phyloP scores from a whole-genome alignment of 805 yeast genomes.

The Lachancea waltii region DNA sequence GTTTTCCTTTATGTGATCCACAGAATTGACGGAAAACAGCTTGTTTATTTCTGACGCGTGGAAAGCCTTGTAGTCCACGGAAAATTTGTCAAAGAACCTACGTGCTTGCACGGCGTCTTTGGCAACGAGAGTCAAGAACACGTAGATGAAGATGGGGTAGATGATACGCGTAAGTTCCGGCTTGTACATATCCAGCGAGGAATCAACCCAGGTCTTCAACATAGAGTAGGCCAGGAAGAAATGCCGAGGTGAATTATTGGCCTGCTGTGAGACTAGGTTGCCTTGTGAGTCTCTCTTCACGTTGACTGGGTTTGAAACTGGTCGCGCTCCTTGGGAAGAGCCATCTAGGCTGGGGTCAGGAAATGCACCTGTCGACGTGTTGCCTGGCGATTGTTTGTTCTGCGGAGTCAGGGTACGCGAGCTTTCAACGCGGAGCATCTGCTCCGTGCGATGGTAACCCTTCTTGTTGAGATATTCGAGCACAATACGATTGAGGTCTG shows the following conservation, averaged over 20 bases:
- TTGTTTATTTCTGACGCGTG: conserved; percentile 74
- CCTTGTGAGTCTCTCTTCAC: conserved; percentile 29
- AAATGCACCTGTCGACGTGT: conserved; percentile 38
- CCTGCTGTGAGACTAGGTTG: conserved; percentile 21
- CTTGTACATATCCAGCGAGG: conserved; percentile 83
- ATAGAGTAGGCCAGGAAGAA: conserved; percentile 77
- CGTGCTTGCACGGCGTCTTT: conserved; percentile 61
- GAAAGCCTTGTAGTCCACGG: conserved; percentile 61
- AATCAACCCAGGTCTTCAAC: conserved; percentile 82
- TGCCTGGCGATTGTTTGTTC: conserved; percentile 41
- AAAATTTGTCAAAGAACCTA: conserved; percentile 66
- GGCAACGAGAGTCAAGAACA: conserved; percentile 70
- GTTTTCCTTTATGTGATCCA: conserved; percentile 78
- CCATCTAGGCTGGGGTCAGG: conserved; percentile 19
- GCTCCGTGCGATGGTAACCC: conserved; percentile 92
- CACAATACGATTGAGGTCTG: conserved; percentile 86
- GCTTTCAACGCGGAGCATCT: conserved; percentile 84
- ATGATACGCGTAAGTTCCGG: conserved; percentile 78
- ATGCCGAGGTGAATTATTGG: conserved; percentile 46
- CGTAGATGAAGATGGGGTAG: conserved; percentile 90
- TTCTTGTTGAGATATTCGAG: conserved; percentile 87
- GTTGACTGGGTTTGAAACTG: conserved; percentile 30
- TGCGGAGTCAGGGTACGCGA: conserved; percentile 52
- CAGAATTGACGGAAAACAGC: conserved; percentile 66
- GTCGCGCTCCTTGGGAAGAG: conserved; percentile 26